Evolutionary conservation across 331 rosid genomes (phyloP), one percentile per base, ranked within the genome.

Genomic region (Rosa hybrid): DNA sequence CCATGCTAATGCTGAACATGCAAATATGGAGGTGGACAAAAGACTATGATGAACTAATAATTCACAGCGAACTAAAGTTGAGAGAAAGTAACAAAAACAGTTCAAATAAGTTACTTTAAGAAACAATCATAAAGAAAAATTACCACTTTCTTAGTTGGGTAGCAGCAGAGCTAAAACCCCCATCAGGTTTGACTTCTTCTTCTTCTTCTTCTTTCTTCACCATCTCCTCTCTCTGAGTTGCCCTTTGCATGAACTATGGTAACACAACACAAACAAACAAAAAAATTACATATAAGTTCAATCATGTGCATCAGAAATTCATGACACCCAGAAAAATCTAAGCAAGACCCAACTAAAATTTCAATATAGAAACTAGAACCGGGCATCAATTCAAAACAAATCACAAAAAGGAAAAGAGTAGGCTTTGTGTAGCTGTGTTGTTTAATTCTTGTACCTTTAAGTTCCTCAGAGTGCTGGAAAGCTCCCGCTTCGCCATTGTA

Each of bases 201-300:
- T 90, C 30, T 27, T 30, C 93, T 77, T 84, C 94, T 78, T 91
- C 93, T 78, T 85, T 92, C 87, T 86, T 89, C 39, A 71, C 42
- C 73, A 76, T 86, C 84, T 90, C 96, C 79, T 87, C 98, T 85
- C 86, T 88, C 83, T 82, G 83, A 68, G 91, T 81, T 18, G 94
- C 97, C 83, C 94, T 92, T 90, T 95, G 98, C 98, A 95, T 95
- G 83, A 95, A 95, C 98, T 92, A 44, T 34, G 41, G 6, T 59
- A 80, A 84, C 13, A 44, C n/a, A 75, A 51, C 39, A 72, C 20
- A 73, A 17, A 77, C 17, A 20, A 38, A 34, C 39, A 34, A 34
- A 34, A 78, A 51, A 57, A 0, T 18, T 27, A 23, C 30, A 10
- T 49, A 3, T 17, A 30, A 34, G 3, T 20, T 77, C 13, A 65